Base-by-base conservation (phyloP, 305 asterid genomes). In the Fraxinus xanthoxyloides region DNA sequence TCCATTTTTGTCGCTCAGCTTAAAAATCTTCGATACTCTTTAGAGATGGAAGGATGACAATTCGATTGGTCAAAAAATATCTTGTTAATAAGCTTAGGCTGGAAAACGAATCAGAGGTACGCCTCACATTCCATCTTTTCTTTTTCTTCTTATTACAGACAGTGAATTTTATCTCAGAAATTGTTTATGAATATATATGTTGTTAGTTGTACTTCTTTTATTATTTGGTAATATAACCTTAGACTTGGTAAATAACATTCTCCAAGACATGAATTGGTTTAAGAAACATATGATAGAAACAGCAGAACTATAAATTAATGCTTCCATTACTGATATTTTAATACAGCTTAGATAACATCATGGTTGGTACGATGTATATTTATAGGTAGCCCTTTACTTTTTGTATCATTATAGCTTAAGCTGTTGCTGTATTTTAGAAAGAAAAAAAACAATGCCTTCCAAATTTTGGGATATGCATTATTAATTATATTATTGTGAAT, bases 71-170 rank as follows among this genome's bases (percentile, higher is more conserved):
- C 36, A 88, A 90, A 48, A 96, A 93, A 91, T 96, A 94, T 88
- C 89, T 96, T 85, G 98, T 87, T 78, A 91, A 87, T 81, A 96
- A 96, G 91, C 97, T 96, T 34, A 89, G 89, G 76, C 87, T 94
- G 88, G 95, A 90, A 84, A 89, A 86, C 75, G 99, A 96, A 87
- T 94, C 98, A 46, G 97, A 94, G 99, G 99, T 96, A 94, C 70
- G 93, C 74, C 34, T 17, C 21, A 31, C 35, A 54, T 38, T 4
- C 77, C 61, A 74, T 43, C 12, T 17, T 7, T 59, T 76, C 67
- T 51, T 51, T 51, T 51, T 51, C 23, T 15, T 17, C 61, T 51
- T 17, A 15, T 51, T 9, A 30, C 23, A 24, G 34, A 6, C 40
- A 35, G n/a, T 75, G 54, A 24, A 77, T 59, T 35, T 46, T 13